Percentiles rank a stretch among this genome's conserved stretches.
Evolutionary conservation across 2,329 filamentous ascomycete species (phyloP).

Genomic region (Hymenotorrendiella dingleyae): DNA sequence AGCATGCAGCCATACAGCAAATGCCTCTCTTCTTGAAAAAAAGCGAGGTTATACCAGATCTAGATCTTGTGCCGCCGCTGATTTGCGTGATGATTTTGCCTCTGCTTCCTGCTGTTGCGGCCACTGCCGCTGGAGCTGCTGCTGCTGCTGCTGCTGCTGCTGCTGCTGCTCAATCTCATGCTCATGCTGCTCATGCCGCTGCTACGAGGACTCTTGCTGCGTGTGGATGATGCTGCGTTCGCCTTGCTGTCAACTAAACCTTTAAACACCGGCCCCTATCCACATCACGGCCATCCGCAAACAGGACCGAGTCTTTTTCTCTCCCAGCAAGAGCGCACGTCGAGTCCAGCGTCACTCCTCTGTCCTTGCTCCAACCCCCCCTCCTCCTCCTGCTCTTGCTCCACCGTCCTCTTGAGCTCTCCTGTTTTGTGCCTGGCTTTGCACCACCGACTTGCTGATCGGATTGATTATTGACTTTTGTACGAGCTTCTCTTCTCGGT

Average conservation of each 20-base stretch:
- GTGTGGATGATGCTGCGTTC: not conserved
- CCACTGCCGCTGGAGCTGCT: too few relatives aligned
- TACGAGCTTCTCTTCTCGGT: conserved; percentile 16
- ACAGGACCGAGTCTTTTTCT: conserved; percentile 8
- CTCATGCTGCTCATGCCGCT: not conserved
- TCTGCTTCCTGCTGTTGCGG: not conserved
- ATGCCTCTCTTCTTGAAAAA: not conserved
- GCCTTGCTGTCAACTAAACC: conserved; percentile 15
- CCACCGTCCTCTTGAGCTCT: not conserved
- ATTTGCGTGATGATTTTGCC: conserved; percentile 5
- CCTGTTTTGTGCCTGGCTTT: conserved; percentile 5
- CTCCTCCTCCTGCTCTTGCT: too few relatives aligned
- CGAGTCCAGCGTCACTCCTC: conserved; percentile 6
- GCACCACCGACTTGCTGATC: conserved; percentile 14
- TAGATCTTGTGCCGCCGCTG: conserved; percentile 8
- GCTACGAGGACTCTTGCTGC: not conserved
- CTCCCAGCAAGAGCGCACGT: conserved; percentile 1
- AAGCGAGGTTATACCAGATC: conserved; percentile 9
- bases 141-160: too few relatives aligned
- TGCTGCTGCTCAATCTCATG: not conserved
- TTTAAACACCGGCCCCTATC: conserved; percentile 15
- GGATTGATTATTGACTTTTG: conserved; percentile 17
- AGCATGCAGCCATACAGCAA: conserved; percentile 2
- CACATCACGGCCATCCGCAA: conserved; percentile 5
- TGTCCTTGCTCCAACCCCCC: not conserved